Percentiles rank a stretch among this genome's conserved stretches.
phyloP scores from a whole-genome alignment of 2,329 filamentous ascomycete species.

The Penicillium sp. region DNA sequence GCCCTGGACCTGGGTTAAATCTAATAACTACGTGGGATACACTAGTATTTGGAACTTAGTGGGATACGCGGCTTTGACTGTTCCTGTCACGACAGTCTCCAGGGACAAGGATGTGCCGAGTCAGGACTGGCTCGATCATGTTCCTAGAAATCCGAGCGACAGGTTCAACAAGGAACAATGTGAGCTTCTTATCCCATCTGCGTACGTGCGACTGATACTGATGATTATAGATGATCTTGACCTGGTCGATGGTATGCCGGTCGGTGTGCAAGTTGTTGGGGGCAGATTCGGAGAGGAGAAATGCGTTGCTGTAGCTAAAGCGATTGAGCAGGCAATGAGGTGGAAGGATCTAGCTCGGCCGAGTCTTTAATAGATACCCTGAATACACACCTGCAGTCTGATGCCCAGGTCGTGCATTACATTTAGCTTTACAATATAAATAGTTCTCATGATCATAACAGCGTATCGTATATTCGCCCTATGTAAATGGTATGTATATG shows the following conservation, averaged over 20 bases:
- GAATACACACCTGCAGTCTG: too few relatives aligned
- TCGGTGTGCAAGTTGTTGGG: constrained; percentile 36
- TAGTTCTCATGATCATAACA: not conserved
- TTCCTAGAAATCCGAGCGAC: constrained; percentile 33
- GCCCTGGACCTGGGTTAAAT: constrained; percentile 35
- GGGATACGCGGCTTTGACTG: constrained; percentile 32
- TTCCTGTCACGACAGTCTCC: constrained; percentile 32
- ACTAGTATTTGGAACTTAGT: constrained; percentile 39
- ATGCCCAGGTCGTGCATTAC: too few relatives aligned
- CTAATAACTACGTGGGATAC: constrained; percentile 37
- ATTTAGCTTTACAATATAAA: too few relatives aligned
- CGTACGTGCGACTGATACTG: not conserved
- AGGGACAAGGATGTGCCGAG: constrained; percentile 30
- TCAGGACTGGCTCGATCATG: constrained; percentile 32
- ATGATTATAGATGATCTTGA: constrained; percentile 30
- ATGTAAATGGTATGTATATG: not conserved
- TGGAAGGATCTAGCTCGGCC: constrained; percentile 1
- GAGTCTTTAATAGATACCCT: constrained; percentile 4
- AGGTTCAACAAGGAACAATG: constrained; percentile 36
- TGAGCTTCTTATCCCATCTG: constrained; percentile 11
- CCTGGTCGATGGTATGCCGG: constrained; percentile 35
- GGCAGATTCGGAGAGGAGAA: constrained; percentile 38
- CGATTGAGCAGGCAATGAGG: constrained; percentile 28
- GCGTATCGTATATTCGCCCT: not conserved
- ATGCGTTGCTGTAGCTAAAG: constrained; percentile 33